phyloP scores from a whole-genome alignment of 495 filamentous ascomycete genomes.

The Clavariopsis aquatica region DNA sequence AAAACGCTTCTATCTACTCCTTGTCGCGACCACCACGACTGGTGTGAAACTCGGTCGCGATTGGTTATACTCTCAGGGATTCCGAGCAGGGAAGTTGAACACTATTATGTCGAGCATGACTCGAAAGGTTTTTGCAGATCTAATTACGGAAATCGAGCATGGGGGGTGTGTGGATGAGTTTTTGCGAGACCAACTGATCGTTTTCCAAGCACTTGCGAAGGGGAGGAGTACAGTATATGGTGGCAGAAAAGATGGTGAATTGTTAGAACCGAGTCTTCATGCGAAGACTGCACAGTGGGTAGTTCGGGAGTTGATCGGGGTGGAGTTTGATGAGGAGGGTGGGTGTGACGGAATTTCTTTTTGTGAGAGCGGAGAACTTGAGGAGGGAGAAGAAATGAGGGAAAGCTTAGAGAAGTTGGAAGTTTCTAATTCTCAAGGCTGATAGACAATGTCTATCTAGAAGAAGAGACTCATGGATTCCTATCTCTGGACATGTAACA shows the following conservation, averaged over 20 bases:
- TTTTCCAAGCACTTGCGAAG: constrained; percentile 75
- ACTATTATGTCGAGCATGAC: constrained; percentile 42
- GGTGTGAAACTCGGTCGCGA: constrained; percentile 69
- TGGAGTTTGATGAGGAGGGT: constrained; percentile 55
- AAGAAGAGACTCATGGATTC: too few species aligned
- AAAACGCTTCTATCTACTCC: constrained; percentile 67
- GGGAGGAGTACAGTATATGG: constrained; percentile 50
- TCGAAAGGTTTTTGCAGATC: constrained; percentile 55
- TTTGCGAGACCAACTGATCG: constrained; percentile 77
- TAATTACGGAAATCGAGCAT: constrained; percentile 58
- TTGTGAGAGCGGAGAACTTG: not conserved
- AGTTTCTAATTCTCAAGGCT: not conserved
- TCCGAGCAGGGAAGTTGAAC: constrained; percentile 29
- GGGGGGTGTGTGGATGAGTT: constrained; percentile 66
- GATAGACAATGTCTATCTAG: too few species aligned
- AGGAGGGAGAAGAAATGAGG: constrained; percentile 8
- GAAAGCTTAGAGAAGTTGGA: constrained; percentile 6
- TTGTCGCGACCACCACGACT: constrained; percentile 67
- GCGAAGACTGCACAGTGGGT: constrained; percentile 78
- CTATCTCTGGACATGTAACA: too few species aligned
- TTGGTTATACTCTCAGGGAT: constrained; percentile 56
- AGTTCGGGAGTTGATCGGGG: constrained; percentile 55
- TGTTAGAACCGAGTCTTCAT: constrained; percentile 51
- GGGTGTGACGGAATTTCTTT: constrained; percentile 53
- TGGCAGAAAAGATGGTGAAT: constrained; percentile 18